Percentiles rank a stretch among this genome's conserved stretches.
phyloP scores from a whole-genome alignment of 2,329 filamentous ascomycete species.

The Lasiodiplodia hormozganensis region DNA sequence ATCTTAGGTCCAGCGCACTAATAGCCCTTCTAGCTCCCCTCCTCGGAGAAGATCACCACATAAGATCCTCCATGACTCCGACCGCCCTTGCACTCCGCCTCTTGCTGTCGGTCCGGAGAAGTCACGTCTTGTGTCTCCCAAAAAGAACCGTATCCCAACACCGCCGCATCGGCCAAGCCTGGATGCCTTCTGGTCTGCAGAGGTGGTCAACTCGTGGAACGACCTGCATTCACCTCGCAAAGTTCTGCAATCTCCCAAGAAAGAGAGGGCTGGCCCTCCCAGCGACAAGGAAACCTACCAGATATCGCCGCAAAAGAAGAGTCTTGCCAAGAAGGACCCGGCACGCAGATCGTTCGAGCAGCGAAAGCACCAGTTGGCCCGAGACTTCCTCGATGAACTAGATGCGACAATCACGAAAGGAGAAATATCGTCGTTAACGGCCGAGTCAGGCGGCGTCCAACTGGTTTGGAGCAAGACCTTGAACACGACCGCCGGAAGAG shows the following conservation, averaged over 20 bases:
- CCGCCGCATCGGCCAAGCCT: conserved; percentile 43
- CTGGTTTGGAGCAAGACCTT: conserved; percentile 80
- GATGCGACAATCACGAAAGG: conserved; percentile 69
- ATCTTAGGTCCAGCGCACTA: not conserved
- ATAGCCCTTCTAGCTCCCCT: conserved; percentile 12
- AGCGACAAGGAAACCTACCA: conserved; percentile 18
- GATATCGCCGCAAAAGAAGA: conserved; percentile 38
- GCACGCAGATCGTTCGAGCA: conserved; percentile 64
- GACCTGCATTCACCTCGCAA: conserved; percentile 47
- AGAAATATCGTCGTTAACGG: conserved; percentile 64
- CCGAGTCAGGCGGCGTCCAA: conserved; percentile 71
- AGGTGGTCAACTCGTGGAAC: conserved; percentile 46
- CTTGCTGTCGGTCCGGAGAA: conserved; percentile 37
- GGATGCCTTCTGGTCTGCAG: conserved; percentile 48
- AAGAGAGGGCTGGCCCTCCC: conserved; percentile 22
- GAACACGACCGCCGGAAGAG: conserved; percentile 75
- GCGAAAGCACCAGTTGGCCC: conserved; percentile 68
- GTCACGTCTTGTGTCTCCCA: conserved; percentile 45
- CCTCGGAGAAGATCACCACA: conserved; percentile 34
- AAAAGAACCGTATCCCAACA: conserved; percentile 41
- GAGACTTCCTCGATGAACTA: conserved; percentile 71
- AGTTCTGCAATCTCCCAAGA: conserved; percentile 43
- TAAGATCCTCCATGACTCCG: conserved; percentile 40
- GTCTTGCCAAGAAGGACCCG: conserved; percentile 39
- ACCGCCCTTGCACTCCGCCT: conserved; percentile 42